A percentile compares a stretch with the other conserved stretches of the same genome.
These are phyloP conservation scores for Phellopilus nigrolimitatus DNA, from an alignment of 1,284 basidiomycete genomes.

Conservation along the genomic window DNA sequence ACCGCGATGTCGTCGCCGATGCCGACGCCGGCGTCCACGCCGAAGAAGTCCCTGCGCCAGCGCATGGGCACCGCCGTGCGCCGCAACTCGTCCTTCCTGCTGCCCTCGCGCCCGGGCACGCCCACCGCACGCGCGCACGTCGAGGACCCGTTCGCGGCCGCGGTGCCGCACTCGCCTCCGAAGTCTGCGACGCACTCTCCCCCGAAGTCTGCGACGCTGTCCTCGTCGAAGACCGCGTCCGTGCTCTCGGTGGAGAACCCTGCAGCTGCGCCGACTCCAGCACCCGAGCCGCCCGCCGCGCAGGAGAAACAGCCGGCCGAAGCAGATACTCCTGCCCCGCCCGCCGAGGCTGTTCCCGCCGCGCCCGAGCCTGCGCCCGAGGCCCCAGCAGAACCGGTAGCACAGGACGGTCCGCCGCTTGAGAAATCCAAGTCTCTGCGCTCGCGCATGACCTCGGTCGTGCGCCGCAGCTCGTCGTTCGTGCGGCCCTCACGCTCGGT, in stretches of 20 bases:
- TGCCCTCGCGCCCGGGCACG: constrained; percentile 30
- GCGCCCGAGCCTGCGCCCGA: constrained; percentile 12
- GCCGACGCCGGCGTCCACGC: not conserved
- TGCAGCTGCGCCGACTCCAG: constrained; percentile 1
- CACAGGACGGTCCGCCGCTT: not conserved
- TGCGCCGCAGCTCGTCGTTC: too few relatives aligned
- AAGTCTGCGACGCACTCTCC: not conserved
- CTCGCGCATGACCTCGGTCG: not conserved
- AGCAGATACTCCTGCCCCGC: constrained; percentile 23
- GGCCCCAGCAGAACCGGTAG: not conserved
- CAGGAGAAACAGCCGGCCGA: constrained; percentile 5
- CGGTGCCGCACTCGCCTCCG: not conserved
- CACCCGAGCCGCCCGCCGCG: constrained; percentile 10
- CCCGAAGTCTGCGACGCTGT: not conserved
- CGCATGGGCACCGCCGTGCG: constrained; percentile 42
- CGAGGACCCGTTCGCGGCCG: constrained; percentile 7
- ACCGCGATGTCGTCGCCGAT: constrained; percentile 3
- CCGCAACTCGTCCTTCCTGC: constrained; percentile 44
- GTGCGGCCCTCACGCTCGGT: too few relatives aligned
- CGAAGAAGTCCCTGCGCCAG: constrained; percentile 28
- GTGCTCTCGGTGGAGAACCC: constrained; percentile 2
- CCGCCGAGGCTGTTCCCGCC: not conserved
- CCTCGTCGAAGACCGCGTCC: constrained; percentile 9
- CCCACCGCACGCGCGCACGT: constrained; percentile 28
- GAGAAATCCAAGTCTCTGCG: not conserved